Evolutionary conservation across 768 basidiomycete genomes (phyloP).

Genomic region (Trametes sanguinea): DNA sequence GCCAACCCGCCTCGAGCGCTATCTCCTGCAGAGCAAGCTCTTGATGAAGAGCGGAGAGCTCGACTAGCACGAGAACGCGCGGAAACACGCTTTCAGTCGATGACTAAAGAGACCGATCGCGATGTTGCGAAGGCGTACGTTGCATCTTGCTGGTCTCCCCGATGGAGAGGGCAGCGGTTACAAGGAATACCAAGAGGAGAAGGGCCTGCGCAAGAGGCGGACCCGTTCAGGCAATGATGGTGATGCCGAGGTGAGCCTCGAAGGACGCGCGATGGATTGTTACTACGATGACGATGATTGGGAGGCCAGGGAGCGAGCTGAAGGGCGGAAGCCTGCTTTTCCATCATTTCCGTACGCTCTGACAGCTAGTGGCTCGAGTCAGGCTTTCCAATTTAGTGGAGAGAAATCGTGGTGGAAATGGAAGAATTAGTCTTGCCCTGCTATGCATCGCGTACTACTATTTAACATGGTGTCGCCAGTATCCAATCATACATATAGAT

Average conservation of each 20-base stretch:
- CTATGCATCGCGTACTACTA: not conserved
- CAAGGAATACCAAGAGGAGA: conserved; percentile 8
- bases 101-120: conserved; percentile 73
- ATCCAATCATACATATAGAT: no score
- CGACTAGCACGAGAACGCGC: conserved; percentile 52
- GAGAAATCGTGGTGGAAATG: conserved; percentile 24
- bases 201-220: conserved; percentile 15
- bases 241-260: conserved; percentile 32
- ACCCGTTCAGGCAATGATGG: not conserved
- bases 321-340: conserved; percentile 30
- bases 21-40: conserved; percentile 29
- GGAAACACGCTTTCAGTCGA: conserved; percentile 58
- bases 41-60: conserved; percentile 42
- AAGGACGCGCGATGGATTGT: conserved; percentile 52
- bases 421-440: not conserved
- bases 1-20: conserved; percentile 26
- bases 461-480: no score
- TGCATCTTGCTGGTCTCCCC: conserved; percentile 54
- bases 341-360: conserved; percentile 27
- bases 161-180: conserved; percentile 21
- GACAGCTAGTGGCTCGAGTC: not conserved
- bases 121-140: conserved; percentile 70
- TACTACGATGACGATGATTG: conserved; percentile 74
- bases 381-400: not conserved
- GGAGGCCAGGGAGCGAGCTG: conserved; percentile 48